Base-by-base conservation (phyloP, 257 asterid genomes). In the Solanum phureja region DNA sequence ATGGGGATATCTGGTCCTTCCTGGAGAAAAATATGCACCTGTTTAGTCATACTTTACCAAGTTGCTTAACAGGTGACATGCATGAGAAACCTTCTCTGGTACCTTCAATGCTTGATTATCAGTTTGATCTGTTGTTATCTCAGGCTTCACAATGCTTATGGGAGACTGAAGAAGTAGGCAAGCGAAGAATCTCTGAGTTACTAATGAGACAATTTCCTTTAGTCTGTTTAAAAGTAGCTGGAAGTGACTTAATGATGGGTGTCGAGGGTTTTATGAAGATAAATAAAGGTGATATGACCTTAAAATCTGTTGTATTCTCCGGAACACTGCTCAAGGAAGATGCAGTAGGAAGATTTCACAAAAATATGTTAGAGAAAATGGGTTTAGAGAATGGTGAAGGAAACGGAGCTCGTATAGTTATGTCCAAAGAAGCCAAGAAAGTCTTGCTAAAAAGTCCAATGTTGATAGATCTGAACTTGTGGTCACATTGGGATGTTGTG, bases 401-500 rank as follows among this genome's bases (percentile, higher is more conserved):
- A 49, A 88, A 77, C 44, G 83, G 77, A 88, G 94, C 79, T 34
- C 89, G 90, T 85, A 79, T 91, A 66, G 89, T 91, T 86, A 93
- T 98, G 76, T 91, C 95, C 89, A 93, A 89, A 90, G 95, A 94
- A 88, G 98, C 98, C 44, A 91, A 94, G 84, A 92, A 93, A 83
- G 88, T 89, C 87, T 90, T 97, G 88, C 92, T 90, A 88, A 92
- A 90, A 87, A 97, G 98, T 88, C 99, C 98, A 72, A 95, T 95
- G 98, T 89, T 97, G 89, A 90, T 92, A 85, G 98, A 97, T 94
- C 86, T 97, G 89, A 89, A 86, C 73, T 75, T 92, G 83, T 97
- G 98, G 98, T 93, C 93, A 13, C 99, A 97, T 87, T 97, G 99
- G 99, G 99, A 94, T 89, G 89, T 90, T 83, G 52, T 91, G 49